These are phyloP conservation scores for Boletus vinaceobasis DNA, from an alignment of 768 basidiomycete species.

Conservation along the genomic window DNA sequence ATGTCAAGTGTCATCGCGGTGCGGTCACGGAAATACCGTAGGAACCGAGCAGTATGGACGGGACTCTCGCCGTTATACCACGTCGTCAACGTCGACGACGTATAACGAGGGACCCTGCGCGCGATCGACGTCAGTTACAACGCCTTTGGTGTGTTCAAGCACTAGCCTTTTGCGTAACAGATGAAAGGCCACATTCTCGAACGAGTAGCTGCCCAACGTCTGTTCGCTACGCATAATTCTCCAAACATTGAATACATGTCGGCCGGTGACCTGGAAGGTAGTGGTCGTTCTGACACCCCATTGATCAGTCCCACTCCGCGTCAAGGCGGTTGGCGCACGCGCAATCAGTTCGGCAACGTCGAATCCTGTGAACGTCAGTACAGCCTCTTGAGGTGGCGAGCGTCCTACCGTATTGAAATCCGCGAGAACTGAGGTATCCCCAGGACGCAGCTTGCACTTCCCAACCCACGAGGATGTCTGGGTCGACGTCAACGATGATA, in stretches of 20 bases:
- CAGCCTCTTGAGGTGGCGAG: neutral
- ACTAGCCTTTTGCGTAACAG: constrained; percentile 69
- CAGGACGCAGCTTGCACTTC: constrained; percentile 86
- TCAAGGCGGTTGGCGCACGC: constrained; percentile 56
- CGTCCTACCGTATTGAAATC: constrained; percentile 49
- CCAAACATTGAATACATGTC: constrained; percentile 93
- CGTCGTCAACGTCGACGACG: constrained; percentile 52
- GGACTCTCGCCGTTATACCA: constrained; percentile 68
- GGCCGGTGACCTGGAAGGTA: constrained; percentile 78
- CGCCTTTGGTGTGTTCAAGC: neutral
- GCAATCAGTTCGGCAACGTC: constrained; percentile 72
- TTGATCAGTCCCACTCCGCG: constrained; percentile 43
- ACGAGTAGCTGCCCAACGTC: constrained; percentile 72
- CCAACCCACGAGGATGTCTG: constrained; percentile 91
- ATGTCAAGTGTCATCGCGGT: constrained; percentile 71
- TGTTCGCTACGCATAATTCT: constrained; percentile 86
- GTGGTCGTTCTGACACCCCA: constrained; percentile 77
- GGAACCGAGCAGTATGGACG: constrained; percentile 48
- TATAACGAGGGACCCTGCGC: constrained; percentile 74
- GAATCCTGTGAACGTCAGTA: constrained; percentile 48
- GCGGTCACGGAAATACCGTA: constrained; percentile 65
- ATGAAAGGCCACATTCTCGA: constrained; percentile 88
- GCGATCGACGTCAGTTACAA: neutral
- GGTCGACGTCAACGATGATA: constrained; percentile 71
- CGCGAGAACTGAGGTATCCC: constrained; percentile 83